Conservation (phyloP, 495 filamentous ascomycete genomes). For the Podospora australis region DNA sequence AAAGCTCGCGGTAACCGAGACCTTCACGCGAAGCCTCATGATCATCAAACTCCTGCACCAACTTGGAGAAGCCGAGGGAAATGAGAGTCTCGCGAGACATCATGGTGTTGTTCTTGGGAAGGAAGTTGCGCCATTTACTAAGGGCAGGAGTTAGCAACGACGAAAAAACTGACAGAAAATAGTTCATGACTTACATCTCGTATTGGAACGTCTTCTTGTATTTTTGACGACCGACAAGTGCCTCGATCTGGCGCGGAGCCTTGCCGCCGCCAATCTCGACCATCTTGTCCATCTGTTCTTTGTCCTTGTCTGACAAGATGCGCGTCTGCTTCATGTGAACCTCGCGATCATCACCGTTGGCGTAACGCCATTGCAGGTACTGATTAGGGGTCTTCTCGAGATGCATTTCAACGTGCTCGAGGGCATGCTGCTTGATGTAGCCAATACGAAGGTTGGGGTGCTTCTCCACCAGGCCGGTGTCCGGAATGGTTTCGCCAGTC, state of each 20-base stretch:
- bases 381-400: slow-evolving; percentile 98
- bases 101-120: slow-evolving; percentile 89
- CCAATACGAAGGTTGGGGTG: slow-evolving; percentile 98
- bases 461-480: slow-evolving; percentile 86
- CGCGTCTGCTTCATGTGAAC: slow-evolving; percentile 97
- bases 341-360: slow-evolving; percentile 92
- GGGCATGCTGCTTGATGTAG: slow-evolving; percentile 98
- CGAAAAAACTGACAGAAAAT: neutral
- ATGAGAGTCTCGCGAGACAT: slow-evolving; percentile 89
- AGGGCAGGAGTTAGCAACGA: slow-evolving; percentile 14
- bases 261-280: slow-evolving; percentile 79
- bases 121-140: slow-evolving; percentile 78
- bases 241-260: slow-evolving; percentile 71
- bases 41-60: slow-evolving; percentile 96
- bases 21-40: slow-evolving; percentile 96
- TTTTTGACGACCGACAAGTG: slow-evolving; percentile 93
- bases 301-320: slow-evolving; percentile 76
- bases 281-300: slow-evolving; percentile 80
- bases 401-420: slow-evolving; percentile 99
- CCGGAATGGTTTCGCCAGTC: slow-evolving; percentile 91
- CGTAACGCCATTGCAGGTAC: slow-evolving; percentile 98
- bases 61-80: slow-evolving; percentile 79
- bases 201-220: slow-evolving; percentile 99
- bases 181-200: slow-evolving; percentile 61
- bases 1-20: slow-evolving; percentile 86